Evolutionary conservation across 192 early-diverging fungal species (phyloP).

Genomic region (Umbelopsis isabellina): DNA sequence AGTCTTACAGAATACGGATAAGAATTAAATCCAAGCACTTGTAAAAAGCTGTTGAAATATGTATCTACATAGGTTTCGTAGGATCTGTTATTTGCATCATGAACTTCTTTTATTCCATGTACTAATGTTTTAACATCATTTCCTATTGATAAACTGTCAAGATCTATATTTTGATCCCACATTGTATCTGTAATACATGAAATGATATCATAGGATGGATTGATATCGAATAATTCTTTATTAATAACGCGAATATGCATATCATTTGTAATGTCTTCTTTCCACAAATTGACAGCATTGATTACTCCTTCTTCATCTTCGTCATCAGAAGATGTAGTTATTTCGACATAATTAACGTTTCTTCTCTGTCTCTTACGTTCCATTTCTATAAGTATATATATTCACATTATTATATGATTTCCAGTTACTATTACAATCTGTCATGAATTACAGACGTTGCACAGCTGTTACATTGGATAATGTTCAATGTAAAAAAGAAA

Average conservation of each 20-base stretch:
- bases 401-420: no score
- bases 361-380: not conserved
- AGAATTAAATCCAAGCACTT: not conserved
- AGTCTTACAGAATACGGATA: constrained; percentile 6
- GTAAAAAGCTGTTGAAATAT: constrained; percentile 2
- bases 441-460: no score
- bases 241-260: constrained; percentile 15
- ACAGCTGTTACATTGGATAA: no score
- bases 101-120: not conserved
- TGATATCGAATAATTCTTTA: not conserved
- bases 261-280: not conserved
- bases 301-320: not conserved
- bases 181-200: constrained; percentile 9
- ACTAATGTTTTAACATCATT: constrained; percentile 11
- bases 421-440: no score
- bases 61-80: constrained; percentile 12
- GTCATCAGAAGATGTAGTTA: not conserved
- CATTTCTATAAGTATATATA: not conserved
- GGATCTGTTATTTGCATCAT: constrained; percentile 11
- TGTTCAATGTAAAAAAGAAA: no score
- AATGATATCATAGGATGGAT: not conserved
- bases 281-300: not conserved
- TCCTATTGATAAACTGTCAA: not conserved
- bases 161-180: constrained; percentile 10
- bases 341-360: not conserved